Evolutionary conservation across 352 stramenopile genomes (phyloP), one percentile per base, ranked within the genome.

Genomic region (Globisporangium iwayamae): DNA sequence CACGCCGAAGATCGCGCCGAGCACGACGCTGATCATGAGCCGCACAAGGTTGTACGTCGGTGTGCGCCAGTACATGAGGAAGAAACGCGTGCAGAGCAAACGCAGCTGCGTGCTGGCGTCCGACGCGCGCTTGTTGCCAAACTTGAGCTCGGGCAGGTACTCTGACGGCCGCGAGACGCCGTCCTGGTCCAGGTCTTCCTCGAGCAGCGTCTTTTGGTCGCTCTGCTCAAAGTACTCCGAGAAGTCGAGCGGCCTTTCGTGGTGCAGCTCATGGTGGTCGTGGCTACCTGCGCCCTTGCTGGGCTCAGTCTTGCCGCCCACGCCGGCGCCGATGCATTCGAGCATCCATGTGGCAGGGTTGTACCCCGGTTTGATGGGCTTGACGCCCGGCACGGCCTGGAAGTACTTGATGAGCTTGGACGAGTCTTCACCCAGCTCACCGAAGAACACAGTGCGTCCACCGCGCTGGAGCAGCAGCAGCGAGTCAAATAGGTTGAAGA

Each of bases 401-500:
- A 89, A 86, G 69, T 88, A 88, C 16, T 76, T 50, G 47, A 89
- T 82, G 30, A 90, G 59, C 16, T 73, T 83, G 41, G 55, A 62
- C 3, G 71, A 79, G 9, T 86, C 65, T 1, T 72, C 47, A 1
- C 75, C 78, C 0, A 92, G 64, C 18, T 90, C 72, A 11, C 83
- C 83, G 56, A 86, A 87, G 66, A 78, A 92, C 0, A 87, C 73
- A 8, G 68, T 73, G 22, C 65, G 66, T 3, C 83, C 82, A 9
- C 83, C 83, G 11, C 73, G 69, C 50, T 86, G 67, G 13, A 98
- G 73, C 4, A 98, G 62, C 53, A 97, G 74, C 7, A 97, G 56
- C 38, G 81, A 81, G 67, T 97, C 87, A 64, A 97, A 97, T 32
- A 89, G 78, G n/a, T 83, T 79, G 36, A 97, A 97, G 7, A 97